phyloP scores from a whole-genome alignment of 305 asterid species.

The Fraxinus latifolia region DNA sequence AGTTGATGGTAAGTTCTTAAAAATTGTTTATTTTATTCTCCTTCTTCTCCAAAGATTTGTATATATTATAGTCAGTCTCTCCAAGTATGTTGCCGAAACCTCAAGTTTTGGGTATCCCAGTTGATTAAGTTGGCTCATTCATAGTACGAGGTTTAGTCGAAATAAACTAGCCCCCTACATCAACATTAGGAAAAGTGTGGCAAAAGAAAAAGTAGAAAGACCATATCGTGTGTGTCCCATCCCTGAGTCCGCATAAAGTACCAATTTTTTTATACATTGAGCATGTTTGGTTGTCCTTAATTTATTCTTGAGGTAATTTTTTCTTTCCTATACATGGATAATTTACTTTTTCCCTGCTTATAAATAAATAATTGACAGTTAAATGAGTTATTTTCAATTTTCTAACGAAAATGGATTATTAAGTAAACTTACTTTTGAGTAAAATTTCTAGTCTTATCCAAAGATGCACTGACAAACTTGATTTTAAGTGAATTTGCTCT shows the following conservation, averaged over 20 bases:
- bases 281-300: too few relatives aligned
- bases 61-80: neutral
- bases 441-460: neutral
- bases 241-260: neutral
- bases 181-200: too few relatives aligned
- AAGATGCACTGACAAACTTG: neutral
- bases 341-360: too few relatives aligned
- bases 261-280: too few relatives aligned
- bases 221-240: too few relatives aligned
- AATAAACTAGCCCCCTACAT: neutral
- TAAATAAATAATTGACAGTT: too few relatives aligned
- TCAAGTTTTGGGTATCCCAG: neutral
- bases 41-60: neutral
- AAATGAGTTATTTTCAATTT: too few relatives aligned
- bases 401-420: too few relatives aligned
- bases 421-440: too few relatives aligned
- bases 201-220: neutral
- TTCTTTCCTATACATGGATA: too few relatives aligned
- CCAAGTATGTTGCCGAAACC: neutral
- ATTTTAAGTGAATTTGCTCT: neutral
- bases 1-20: neutral
- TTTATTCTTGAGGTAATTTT: too few relatives aligned
- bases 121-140: neutral
- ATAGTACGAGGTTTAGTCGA: neutral
- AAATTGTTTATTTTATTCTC: neutral